A percentile compares a stretch with the other conserved stretches of the same genome.
Evolutionary conservation across 179 eudicot genomes (phyloP).

Genomic region (Silene vulgaris): DNA sequence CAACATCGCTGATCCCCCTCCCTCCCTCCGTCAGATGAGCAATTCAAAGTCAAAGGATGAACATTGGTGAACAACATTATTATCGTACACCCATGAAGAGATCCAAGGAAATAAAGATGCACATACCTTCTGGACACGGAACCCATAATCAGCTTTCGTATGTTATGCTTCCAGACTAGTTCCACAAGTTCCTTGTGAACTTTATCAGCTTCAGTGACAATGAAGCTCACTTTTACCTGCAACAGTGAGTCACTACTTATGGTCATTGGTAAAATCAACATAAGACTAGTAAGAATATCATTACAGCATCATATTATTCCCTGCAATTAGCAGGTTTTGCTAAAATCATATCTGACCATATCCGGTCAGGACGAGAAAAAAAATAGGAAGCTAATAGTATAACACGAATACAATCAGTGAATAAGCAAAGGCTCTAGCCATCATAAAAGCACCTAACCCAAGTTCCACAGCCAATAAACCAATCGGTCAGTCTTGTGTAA

Average conservation of each 20-base stretch:
- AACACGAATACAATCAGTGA: not conserved
- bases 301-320: not conserved
- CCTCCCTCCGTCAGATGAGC: no score
- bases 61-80: not conserved
- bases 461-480: not conserved
- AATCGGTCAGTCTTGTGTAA: no score
- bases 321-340: not conserved
- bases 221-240: slow-evolving; percentile 55
- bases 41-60: not conserved
- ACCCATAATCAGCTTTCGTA: slow-evolving; percentile 70
- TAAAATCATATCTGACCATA: not conserved
- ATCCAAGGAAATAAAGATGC: slow-evolving; percentile 8
- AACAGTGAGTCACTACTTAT: slow-evolving; percentile 13
- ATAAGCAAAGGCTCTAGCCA: slow-evolving; percentile 9
- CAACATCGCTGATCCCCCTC: not conserved
- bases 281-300: not conserved
- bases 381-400: not conserved
- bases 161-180: slow-evolving; percentile 38
- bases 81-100: not conserved
- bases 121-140: slow-evolving; percentile 47
- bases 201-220: slow-evolving; percentile 48
- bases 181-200: slow-evolving; percentile 60
- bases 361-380: not conserved
- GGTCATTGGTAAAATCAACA: not conserved
- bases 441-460: slow-evolving; percentile 3